phyloP scores from a whole-genome alignment of 148 eudicot genomes.

The Camellia sinensis region DNA sequence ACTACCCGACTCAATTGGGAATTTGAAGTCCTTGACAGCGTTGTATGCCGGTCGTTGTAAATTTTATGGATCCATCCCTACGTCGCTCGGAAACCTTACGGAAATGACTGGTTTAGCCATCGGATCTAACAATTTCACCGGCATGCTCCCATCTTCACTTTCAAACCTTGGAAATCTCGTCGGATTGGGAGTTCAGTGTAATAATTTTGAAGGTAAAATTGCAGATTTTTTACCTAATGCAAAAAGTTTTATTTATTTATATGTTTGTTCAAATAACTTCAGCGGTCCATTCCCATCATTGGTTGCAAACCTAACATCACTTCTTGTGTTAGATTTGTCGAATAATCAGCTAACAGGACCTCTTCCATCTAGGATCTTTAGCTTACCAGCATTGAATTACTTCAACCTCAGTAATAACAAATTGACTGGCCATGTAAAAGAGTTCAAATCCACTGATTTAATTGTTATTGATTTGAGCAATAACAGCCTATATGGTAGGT shows the following conservation, averaged over 20 bases:
- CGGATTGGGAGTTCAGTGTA: neutral
- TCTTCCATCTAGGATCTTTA: neutral
- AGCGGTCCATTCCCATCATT: neutral
- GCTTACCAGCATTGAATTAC: neutral
- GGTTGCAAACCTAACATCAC: neutral
- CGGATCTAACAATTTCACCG: neutral
- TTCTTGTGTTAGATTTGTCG: neutral
- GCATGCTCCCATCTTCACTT: neutral
- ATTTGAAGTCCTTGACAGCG: slow-evolving; percentile 11
- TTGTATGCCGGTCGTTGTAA: slow-evolving; percentile 5
- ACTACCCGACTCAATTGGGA: slow-evolving; percentile 22
- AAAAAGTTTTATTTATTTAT: neutral
- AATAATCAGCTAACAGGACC: neutral
- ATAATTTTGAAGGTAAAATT: neutral
- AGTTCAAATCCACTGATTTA: neutral
- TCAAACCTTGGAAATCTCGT: neutral
- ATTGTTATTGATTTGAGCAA: slow-evolving; percentile 24
- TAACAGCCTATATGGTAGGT: neutral
- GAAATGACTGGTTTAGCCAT: neutral
- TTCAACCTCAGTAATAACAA: neutral
- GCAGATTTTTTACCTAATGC: neutral
- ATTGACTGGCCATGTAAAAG: neutral
- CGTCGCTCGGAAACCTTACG: neutral
- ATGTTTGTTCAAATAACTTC: neutral
- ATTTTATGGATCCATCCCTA: neutral